phyloP scores from a whole-genome alignment of 2,329 filamentous ascomycete genomes.

The Trichoderma guizhouense region DNA sequence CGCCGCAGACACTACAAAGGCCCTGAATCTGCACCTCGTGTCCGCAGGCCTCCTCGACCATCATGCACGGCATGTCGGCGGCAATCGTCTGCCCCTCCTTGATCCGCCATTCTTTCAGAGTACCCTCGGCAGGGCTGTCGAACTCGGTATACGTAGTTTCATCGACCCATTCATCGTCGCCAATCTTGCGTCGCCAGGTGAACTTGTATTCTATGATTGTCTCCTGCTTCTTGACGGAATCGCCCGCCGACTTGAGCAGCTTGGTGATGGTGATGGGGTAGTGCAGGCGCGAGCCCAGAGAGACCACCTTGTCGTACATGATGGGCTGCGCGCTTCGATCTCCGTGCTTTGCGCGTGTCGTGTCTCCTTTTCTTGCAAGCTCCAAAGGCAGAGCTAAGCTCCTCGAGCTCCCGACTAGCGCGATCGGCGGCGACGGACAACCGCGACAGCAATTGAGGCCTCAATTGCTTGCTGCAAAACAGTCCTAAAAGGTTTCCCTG shows the following conservation, averaged over 20 bases:
- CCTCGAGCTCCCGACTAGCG: constrained; percentile 7
- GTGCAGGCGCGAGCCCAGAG: constrained; percentile 63
- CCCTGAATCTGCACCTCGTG: constrained; percentile 91
- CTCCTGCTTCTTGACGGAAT: constrained; percentile 71
- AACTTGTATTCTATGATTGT: constrained; percentile 85
- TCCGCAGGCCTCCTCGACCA: constrained; percentile 85
- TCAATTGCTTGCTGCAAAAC: constrained; percentile 17
- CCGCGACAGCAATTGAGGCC: neutral
- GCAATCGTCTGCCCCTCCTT: constrained; percentile 61
- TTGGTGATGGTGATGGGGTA: constrained; percentile 93
- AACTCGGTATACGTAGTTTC: constrained; percentile 72
- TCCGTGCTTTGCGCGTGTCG: constrained; percentile 10
- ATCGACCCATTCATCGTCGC: constrained; percentile 59
- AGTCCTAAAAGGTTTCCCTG: constrained; percentile 30
- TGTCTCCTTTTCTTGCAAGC: neutral
- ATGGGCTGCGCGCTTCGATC: constrained; percentile 4
- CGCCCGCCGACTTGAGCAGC: constrained; percentile 72
- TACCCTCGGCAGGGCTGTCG: constrained; percentile 80
- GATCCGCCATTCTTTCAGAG: constrained; percentile 73
- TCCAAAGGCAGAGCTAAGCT: neutral
- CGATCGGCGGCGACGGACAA: constrained; percentile 2
- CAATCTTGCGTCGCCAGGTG: constrained; percentile 72
- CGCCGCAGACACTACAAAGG: constrained; percentile 87
- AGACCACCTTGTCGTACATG: constrained; percentile 44
- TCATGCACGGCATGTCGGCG: constrained; percentile 58